A percentile compares a stretch with the other conserved stretches of the same genome.
phyloP scores from a whole-genome alignment of 768 basidiomycete genomes.

The Termitomyces heimii region DNA sequence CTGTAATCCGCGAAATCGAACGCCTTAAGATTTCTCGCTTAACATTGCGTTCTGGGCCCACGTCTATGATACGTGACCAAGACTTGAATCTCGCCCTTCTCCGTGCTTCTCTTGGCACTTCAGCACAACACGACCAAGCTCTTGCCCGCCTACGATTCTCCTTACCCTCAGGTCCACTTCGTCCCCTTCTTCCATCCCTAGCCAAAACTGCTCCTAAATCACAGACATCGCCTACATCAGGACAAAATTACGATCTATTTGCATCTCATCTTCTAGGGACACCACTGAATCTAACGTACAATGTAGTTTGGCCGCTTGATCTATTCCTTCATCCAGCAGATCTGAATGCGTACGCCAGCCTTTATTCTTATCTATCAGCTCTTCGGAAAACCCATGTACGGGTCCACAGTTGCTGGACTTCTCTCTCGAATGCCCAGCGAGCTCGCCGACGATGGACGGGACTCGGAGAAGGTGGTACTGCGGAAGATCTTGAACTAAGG shows the following conservation, averaged over 20 bases:
- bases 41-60: conserved; percentile 54
- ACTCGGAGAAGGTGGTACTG: conserved; percentile 78
- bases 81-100: conserved; percentile 84
- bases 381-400: conserved; percentile 79
- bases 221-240: conserved; percentile 22
- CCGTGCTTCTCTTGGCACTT: conserved; percentile 83
- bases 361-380: conserved; percentile 82
- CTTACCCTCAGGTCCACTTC: conserved; percentile 75
- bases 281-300: conserved; percentile 62
- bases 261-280: conserved; percentile 78
- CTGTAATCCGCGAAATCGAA: conserved; percentile 83
- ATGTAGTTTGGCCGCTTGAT: conserved; percentile 82
- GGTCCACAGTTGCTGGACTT: conserved; percentile 78
- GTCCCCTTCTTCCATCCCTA: conserved; percentile 77
- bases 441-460: conserved; percentile 84
- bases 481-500: conserved; percentile 60
- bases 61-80: conserved; percentile 83
- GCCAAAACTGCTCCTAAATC: conserved; percentile 23
- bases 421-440: conserved; percentile 80
- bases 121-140: conserved; percentile 80
- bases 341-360: conserved; percentile 62
- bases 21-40: conserved; percentile 76
- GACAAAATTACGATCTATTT: conserved; percentile 45
- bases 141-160: conserved; percentile 69
- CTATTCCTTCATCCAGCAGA: conserved; percentile 79